Percentiles rank a stretch among this genome's conserved stretches.
phyloP scores from a whole-genome alignment of 306 rosid species.

The Carpinus viminea region DNA sequence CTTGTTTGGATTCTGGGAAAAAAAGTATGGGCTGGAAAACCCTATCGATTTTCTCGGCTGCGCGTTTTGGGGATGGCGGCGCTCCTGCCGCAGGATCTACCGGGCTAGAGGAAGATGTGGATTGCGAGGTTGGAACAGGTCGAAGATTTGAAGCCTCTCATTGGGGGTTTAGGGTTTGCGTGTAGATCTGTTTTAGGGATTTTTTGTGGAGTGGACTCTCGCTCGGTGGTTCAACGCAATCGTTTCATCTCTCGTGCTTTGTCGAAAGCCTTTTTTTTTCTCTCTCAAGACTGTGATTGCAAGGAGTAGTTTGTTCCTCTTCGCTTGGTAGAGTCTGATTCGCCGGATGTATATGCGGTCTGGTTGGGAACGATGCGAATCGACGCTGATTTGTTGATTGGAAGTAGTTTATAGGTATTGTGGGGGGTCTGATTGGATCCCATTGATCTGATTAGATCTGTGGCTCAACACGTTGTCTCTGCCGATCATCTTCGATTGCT shows the following conservation, averaged over 20 bases:
- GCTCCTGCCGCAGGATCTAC: neutral
- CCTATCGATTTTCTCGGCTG: neutral
- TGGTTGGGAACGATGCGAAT: neutral
- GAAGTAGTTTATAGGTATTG: neutral
- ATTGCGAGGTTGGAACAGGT: neutral
- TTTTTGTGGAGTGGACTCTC: neutral
- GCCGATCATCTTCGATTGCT: neutral
- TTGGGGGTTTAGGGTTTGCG: neutral
- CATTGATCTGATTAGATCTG: slow-evolving; percentile 9
- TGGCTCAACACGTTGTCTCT: neutral
- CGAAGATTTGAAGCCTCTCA: neutral
- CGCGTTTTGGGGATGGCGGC: neutral
- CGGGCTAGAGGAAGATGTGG: neutral
- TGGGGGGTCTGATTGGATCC: neutral
- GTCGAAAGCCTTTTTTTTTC: neutral
- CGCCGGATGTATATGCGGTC: no score
- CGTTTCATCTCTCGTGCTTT: neutral
- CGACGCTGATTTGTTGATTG: neutral
- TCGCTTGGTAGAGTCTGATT: neutral
- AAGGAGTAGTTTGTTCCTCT: neutral
- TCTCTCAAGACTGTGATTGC: neutral
- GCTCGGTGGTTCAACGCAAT: neutral
- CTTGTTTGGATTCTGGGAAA: slow-evolving; percentile 7
- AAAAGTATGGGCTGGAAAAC: neutral
- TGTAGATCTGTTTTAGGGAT: slow-evolving; percentile 3